Percentiles rank a stretch among this genome's conserved stretches.
These are phyloP conservation scores for Tetrahymena malaccensis DNA, from an alignment of 73 alveolate species.

Conservation along the genomic window DNA sequence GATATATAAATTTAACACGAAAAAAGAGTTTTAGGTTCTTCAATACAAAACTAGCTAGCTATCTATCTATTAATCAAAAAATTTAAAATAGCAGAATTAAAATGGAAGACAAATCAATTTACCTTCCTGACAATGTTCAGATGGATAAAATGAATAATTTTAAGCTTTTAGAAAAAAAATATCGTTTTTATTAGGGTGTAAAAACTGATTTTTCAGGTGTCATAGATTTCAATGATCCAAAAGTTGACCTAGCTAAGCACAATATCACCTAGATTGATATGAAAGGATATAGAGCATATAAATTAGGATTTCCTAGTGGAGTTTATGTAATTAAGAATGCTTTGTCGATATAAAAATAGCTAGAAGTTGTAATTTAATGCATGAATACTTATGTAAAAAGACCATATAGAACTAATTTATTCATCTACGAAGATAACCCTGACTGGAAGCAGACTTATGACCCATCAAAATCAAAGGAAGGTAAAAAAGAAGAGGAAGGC, in stretches of 20 bases:
- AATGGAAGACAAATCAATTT: neutral
- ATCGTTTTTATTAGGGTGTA: neutral
- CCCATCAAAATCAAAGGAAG: neutral
- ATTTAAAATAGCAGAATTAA: neutral
- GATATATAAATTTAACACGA: neutral
- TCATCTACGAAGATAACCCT: neutral
- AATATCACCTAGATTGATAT: neutral
- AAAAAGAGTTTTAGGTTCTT: neutral
- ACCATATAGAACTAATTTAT: conserved; percentile 38
- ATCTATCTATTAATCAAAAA: neutral
- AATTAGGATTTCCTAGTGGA: conserved; percentile 13
- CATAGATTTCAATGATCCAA: conserved; percentile 2
- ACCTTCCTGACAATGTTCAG: neutral
- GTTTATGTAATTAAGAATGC: conserved; percentile 3
- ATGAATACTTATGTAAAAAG: conserved; percentile 10
- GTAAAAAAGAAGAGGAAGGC: neutral
- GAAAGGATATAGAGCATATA: neutral
- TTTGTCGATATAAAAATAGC: neutral
- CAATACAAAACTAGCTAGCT: neutral
- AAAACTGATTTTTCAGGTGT: conserved; percentile 27
- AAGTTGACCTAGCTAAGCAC: neutral
- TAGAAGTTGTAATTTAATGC: neutral
- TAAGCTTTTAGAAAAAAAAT: conserved; percentile 5
- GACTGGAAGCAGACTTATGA: neutral
- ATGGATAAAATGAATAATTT: neutral